Evolutionary conservation across 768 basidiomycete species (phyloP), one percentile per base, ranked within the genome.

Genomic region (Porpolomopsis calyptriformis): DNA sequence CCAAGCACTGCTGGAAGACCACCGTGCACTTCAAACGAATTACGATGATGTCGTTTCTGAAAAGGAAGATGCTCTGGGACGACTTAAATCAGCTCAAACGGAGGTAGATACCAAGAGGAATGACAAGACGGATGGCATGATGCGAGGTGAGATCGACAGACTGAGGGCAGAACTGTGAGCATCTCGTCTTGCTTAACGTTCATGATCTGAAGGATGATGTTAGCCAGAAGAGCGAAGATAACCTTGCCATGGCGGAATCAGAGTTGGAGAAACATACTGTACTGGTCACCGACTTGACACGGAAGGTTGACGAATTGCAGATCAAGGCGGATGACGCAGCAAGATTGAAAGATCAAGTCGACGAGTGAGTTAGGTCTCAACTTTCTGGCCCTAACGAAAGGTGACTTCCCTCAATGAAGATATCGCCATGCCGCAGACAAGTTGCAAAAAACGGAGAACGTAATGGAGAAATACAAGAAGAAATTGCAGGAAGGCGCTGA

Each of bases 391-490:
- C 9, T 48, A 34, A 2, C 23, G 40, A 22, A 43, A 44, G 48
- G 26, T 42, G 43, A 40, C 19, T 47, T 31, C 36, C 26, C 29
- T 34, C 22, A 12, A 27, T 29, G 27, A 49, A 94, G 91, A 58
- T 89, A 90, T 57, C 82, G 84, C 4, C 92, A 97, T 65, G 85
- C 90, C 4, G 85, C 88, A 3, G 96, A 97, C 56, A 87, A 81
- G 53, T 69, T 92, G 34, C 83, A 87, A 55, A 98, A 97, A 70
- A 85, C 82, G 1, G 96, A 98, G 65, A 93, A 93, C 57, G 92
- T 96, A 23, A 88, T 96, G 77, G 92, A 97, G 64, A 99, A 98
- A 63, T 93, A 97, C 64, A 94, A 93, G 69, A 93, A 89, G 74
- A 99, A 98, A 65, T 74, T 98, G 1, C 94, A 97, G 56, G 96